Base-by-base conservation (phyloP, 768 basidiomycete genomes). In the Exsudoporus frostii region DNA sequence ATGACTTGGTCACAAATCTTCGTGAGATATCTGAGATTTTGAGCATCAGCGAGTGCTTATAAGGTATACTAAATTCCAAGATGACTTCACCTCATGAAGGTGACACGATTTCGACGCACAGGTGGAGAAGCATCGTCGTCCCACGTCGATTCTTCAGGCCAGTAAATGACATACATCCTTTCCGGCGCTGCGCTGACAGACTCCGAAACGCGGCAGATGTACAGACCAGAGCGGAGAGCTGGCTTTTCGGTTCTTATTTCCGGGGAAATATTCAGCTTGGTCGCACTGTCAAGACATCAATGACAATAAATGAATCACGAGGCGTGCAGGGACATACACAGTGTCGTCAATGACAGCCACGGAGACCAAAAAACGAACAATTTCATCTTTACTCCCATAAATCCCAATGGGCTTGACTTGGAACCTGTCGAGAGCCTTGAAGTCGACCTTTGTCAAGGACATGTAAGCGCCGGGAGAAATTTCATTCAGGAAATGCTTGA, bases 101-200 rank as follows among this genome's bases (percentile, higher is more conserved):
- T 81, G 3, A 79, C 70, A 8, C 84, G 72, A 61, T 83, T 85
- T 2, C 77, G 72, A 17, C 71, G 62, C 8, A 81, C 74, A 6
- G 80, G 70, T 0, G 77, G 72, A 15, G 72, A 55, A 1, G 81
- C 76, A 32, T 71, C 64, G 54, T 84, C 81, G 34, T 78, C 61
- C 84, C 83, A 85, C 0, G 83, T 83, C 0, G 68, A 70, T 14
- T 80, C 75, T 56, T 86, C 81, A 0, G 84, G 84, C 84, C 84
- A 85, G 54, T 80, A 86, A 4, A 84, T 60, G 7, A 81, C 74
- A 53, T 78, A 81, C 6, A 77, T 51, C n/a, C 62, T 58, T 29
- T 71, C 60, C 0, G n/a, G n/a, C n/a, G 10, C 30, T 7, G 40
- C 54, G 0, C 32, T 25, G 2, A 55, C 54, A 44, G 40, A 22